Evolutionary conservation across 371 early-diverging fungal genomes (phyloP).

Genomic region (Cokeromyces recurvatus): DNA sequence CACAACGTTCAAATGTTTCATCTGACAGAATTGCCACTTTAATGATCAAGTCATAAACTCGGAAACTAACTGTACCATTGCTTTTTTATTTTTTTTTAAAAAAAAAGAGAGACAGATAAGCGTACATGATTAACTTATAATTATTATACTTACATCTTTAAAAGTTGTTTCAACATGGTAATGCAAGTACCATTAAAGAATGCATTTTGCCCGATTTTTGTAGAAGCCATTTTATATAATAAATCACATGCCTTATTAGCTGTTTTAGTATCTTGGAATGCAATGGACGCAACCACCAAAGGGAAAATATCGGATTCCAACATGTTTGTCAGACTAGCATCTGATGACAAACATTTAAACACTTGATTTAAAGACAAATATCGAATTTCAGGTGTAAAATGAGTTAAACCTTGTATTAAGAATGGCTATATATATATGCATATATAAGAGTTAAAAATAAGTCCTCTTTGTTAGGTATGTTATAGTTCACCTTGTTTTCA

Average conservation of each 20-base stretch:
- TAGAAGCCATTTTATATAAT: conserved; percentile 20
- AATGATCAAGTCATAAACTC: conserved; percentile 45
- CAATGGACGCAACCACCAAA: conserved; percentile 27
- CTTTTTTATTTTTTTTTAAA: no score
- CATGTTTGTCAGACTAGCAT: conserved; percentile 22
- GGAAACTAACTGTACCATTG: conserved; percentile 39
- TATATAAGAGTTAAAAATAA: background rate
- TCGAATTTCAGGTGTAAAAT: conserved; percentile 42
- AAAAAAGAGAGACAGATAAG: no score
- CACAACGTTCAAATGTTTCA: conserved; percentile 33
- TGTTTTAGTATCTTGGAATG: conserved; percentile 39
- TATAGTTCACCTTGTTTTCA: conserved; percentile 15
- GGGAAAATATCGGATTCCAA: conserved; percentile 38
- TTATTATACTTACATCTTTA: conserved; percentile 18
- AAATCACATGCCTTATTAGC: conserved; percentile 38
- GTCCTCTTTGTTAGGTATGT: background rate
- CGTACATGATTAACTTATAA: no score
- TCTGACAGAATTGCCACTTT: conserved; percentile 35
- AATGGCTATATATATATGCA: conserved; percentile 17
- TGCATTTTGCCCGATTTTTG: conserved; percentile 8
- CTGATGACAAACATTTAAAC: conserved; percentile 31
- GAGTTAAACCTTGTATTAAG: conserved; percentile 38
- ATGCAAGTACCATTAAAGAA: conserved; percentile 13
- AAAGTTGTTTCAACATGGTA: conserved; percentile 18
- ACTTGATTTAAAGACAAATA: conserved; percentile 37